Evolutionary conservation across 2,329 filamentous ascomycete genomes (phyloP), one percentile per base, ranked within the genome.

Genomic region (Penicillium decumbens): DNA sequence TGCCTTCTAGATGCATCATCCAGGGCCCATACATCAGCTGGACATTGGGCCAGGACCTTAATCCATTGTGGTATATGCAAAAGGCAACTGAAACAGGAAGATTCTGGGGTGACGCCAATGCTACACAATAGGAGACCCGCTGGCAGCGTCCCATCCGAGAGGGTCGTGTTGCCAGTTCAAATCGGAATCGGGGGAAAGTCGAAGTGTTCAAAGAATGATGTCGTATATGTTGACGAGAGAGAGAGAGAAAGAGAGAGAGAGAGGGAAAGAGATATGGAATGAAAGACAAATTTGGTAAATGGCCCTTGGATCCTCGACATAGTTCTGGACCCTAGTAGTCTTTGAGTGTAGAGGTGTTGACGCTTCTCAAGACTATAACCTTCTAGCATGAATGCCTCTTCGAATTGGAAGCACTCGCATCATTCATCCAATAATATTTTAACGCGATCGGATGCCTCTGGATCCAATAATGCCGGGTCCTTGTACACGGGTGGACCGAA

Each of bases 1-100:
- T 65, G 12, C 65, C 65, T 51, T 62, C 58, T 2, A 68, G 47
- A 45, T 67, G 65, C 50, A 67, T 59, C 1, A 61, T 64, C 65
- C 65, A 68, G 1, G 63, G 58, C 3, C 63, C 63, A 27, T 65
- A 63, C 50, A 66, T 57, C 20, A 63, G 35, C 64, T 67, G n/a
- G 23, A 44, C 15, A 18, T 20, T 7, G 8, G 28, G 37, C 51
- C 12, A 55, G 49, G 46, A 37, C 32, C 1, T 35, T 41, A 41
- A 10, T 29, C 1, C 30, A 12, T 12, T 29, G 20, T 9, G 15
- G 28, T 10, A 20, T 7, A 18, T 15, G n/a, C 3, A 37, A 28
- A 27, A 46, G 13, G 25, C 1, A 43, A 25, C 33, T 39, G 10
- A 32, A 39, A 45, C 24, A 15, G 25, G 30, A 23, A 29, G 8